phyloP scores from a whole-genome alignment of 164 flowering plant genomes.

The Houttuynia cordata region DNA sequence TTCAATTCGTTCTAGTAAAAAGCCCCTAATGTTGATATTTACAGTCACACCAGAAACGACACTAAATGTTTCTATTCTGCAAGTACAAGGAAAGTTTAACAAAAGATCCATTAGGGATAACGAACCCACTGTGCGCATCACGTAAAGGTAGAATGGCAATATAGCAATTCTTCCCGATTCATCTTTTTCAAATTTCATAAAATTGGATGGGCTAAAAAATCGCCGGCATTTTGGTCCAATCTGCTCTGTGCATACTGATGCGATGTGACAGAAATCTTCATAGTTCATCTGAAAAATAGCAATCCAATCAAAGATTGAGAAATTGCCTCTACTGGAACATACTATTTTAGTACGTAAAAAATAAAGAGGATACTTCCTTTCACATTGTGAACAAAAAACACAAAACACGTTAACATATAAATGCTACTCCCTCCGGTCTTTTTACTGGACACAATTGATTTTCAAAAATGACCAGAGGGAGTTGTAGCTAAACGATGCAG shows the following conservation, averaged over 20 bases:
- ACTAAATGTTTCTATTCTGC: too few species aligned
- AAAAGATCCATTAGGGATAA: background rate
- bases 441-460: too few species aligned
- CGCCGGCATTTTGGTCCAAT: slow-evolving; percentile 94
- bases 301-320: background rate
- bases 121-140: slow-evolving; percentile 87
- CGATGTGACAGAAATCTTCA: slow-evolving; percentile 99
- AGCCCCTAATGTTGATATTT: too few species aligned
- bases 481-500: background rate
- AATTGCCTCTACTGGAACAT: background rate
- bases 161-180: slow-evolving; percentile 94
- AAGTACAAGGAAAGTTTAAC: too few species aligned
- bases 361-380: too few species aligned
- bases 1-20: too few species aligned
- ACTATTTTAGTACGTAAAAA: background rate
- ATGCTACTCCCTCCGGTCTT: too few species aligned
- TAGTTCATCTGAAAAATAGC: slow-evolving; percentile 73
- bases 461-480: too few species aligned
- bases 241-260: slow-evolving; percentile 94
- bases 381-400: too few species aligned
- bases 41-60: too few species aligned
- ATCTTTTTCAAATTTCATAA: slow-evolving; percentile 99
- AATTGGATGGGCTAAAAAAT: slow-evolving; percentile 96
- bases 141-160: slow-evolving; percentile 90
- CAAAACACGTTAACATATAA: too few species aligned